phyloP scores from a whole-genome alignment of 1,139 yeast species.

The Yamadazyma songkhlaensis region DNA sequence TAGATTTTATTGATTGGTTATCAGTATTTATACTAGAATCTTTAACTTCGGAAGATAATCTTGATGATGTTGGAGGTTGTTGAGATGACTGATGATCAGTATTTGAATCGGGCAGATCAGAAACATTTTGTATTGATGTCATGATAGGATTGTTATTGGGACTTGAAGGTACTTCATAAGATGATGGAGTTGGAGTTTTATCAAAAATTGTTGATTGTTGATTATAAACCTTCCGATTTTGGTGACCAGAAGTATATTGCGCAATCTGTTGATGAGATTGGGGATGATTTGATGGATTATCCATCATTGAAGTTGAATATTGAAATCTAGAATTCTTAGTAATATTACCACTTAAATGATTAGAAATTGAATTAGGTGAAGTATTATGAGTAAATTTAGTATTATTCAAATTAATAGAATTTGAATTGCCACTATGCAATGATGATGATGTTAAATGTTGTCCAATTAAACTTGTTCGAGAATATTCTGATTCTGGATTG shows the following conservation, averaged over 20 bases:
- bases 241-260: too few species aligned
- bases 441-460: background rate
- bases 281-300: conserved; percentile 1
- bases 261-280: conserved; percentile 4
- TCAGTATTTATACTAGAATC: conserved; percentile 2
- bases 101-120: conserved; percentile 44
- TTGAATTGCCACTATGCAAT: too few species aligned
- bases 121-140: conserved; percentile 29
- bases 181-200: conserved; percentile 44
- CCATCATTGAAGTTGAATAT: too few species aligned
- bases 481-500: conserved; percentile 6
- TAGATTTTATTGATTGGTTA: background rate
- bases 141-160: conserved; percentile 32
- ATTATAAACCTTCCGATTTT: too few species aligned
- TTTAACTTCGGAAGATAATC: conserved; percentile 1
- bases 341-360: too few species aligned
- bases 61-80: conserved; percentile 1
- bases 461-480: too few species aligned
- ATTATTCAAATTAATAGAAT: too few species aligned
- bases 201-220: conserved; percentile 6
- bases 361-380: too few species aligned
- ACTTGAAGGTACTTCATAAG: conserved; percentile 43
- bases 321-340: too few species aligned
- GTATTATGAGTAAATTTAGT: too few species aligned
- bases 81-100: conserved; percentile 6